Percentiles rank a stretch among this genome's conserved stretches.
phyloP scores from a whole-genome alignment of 2,329 filamentous ascomycete genomes.

The Epichloe typhina region DNA sequence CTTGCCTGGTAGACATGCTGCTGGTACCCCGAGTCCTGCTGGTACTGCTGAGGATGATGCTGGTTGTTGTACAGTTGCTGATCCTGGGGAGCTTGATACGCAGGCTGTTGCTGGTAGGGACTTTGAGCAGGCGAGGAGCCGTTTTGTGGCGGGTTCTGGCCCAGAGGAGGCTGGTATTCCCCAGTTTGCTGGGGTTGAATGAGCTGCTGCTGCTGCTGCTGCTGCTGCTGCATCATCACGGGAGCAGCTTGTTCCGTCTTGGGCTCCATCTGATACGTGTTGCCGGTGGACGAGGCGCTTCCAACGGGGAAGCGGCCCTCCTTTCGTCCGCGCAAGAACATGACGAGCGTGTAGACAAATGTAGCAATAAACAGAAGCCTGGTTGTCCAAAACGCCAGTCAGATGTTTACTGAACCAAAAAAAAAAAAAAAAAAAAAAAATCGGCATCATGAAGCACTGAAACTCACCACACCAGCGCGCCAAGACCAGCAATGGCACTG shows the following conservation, averaged over 20 bases:
- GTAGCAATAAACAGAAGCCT: slow-evolving; percentile 27
- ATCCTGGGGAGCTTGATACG: slow-evolving; percentile 12
- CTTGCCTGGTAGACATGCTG: slow-evolving; percentile 9
- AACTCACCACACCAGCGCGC: slow-evolving; percentile 29
- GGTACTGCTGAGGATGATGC: neutral
- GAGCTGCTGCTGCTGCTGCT: slow-evolving; percentile 7
- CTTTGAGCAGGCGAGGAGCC: slow-evolving; percentile 12
- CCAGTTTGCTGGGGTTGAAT: slow-evolving; percentile 9
- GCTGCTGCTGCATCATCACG: slow-evolving; percentile 6
- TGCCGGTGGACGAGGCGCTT: slow-evolving; percentile 4
- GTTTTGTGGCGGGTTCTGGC: slow-evolving; percentile 13
- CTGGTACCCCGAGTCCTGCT: slow-evolving; percentile 6
- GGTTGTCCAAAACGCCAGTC: neutral
- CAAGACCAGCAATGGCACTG: slow-evolving; percentile 28
- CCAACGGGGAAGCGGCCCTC: slow-evolving; percentile 20
- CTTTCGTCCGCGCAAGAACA: slow-evolving; percentile 25
- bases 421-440: neutral
- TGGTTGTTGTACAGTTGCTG: slow-evolving; percentile 8
- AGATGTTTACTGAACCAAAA: neutral
- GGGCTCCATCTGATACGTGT: slow-evolving; percentile 20
- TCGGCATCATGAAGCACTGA: neutral
- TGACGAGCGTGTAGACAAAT: slow-evolving; percentile 22
- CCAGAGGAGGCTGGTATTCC: slow-evolving; percentile 8
- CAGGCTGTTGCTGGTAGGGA: slow-evolving; percentile 17
- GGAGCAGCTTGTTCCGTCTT: slow-evolving; percentile 14